Conservation (phyloP, 495 filamentous ascomycete genomes). For the Chaetomium fimeti region DNA sequence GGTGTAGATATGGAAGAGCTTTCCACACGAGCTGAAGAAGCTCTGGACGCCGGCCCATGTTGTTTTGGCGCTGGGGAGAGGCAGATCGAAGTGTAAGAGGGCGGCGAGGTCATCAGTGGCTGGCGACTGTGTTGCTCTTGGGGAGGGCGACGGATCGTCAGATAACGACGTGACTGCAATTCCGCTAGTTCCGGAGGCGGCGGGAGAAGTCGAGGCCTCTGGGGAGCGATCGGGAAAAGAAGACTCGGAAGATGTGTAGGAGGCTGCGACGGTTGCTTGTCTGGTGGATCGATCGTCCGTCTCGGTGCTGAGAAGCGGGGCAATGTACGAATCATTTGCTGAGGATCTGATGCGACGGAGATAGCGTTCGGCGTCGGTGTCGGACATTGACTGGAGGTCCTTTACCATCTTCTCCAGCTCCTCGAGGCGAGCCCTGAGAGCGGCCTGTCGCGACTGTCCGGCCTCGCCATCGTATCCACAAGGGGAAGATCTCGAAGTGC, state of each 20-base stretch:
- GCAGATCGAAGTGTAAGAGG: conserved; percentile 26
- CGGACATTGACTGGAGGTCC: conserved; percentile 26
- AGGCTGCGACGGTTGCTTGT: neutral
- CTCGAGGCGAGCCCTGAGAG: conserved; percentile 28
- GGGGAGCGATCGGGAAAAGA: neutral
- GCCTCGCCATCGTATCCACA: conserved; percentile 35
- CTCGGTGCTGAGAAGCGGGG: conserved; percentile 1
- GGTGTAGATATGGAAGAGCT: conserved; percentile 37
- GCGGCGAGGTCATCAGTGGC: conserved; percentile 6
- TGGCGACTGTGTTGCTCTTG: neutral
- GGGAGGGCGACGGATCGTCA: neutral
- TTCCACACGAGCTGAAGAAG: conserved; percentile 36
- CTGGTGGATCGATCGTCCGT: neutral
- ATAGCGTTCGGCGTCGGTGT: conserved; percentile 29
- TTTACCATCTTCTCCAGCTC: conserved; percentile 29
- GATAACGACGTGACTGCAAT: neutral
- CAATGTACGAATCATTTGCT: conserved; percentile 8
- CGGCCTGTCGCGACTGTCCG: conserved; percentile 33
- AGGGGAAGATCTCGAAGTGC: conserved; percentile 19
- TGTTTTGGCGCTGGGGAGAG: conserved; percentile 29
- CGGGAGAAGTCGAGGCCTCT: neutral
- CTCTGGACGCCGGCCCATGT: conserved; percentile 30
- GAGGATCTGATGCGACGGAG: conserved; percentile 24
- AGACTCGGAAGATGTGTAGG: neutral
- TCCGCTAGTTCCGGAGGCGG: neutral